Evolutionary conservation across 768 basidiomycete species (phyloP).

Genomic region (Pleurotus ostreatus): DNA sequence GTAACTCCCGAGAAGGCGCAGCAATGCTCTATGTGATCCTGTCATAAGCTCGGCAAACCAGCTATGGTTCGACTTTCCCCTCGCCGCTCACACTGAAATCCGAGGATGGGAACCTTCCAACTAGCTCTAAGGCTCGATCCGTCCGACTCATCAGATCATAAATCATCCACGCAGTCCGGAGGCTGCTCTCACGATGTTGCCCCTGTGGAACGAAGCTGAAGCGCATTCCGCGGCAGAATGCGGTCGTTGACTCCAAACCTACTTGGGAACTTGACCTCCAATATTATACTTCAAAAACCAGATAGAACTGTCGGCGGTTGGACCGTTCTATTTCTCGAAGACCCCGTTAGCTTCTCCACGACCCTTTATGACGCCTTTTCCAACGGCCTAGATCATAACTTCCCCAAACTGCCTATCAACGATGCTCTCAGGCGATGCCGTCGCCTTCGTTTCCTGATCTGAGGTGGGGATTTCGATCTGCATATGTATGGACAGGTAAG

Average conservation of each 20-base stretch:
- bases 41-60: neutral
- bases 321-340: constrained; percentile 1
- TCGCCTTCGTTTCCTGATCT: neutral
- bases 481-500: neutral
- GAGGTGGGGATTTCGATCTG: neutral
- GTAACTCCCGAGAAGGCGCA: neutral
- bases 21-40: neutral
- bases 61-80: neutral
- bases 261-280: neutral
- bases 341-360: neutral
- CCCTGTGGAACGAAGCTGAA: constrained; percentile 5
- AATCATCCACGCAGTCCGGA: neutral
- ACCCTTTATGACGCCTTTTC: neutral
- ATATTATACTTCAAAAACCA: neutral
- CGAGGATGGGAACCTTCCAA: neutral
- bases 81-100: neutral
- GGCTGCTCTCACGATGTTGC: neutral
- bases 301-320: neutral
- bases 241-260: neutral
- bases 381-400: neutral
- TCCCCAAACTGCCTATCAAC: neutral
- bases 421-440: neutral
- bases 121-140: neutral
- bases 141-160: neutral
- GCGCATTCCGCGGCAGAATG: neutral